These are phyloP conservation scores for Nyssa sinensis DNA, from an alignment of 148 eudicot species.

Conservation along the genomic window DNA sequence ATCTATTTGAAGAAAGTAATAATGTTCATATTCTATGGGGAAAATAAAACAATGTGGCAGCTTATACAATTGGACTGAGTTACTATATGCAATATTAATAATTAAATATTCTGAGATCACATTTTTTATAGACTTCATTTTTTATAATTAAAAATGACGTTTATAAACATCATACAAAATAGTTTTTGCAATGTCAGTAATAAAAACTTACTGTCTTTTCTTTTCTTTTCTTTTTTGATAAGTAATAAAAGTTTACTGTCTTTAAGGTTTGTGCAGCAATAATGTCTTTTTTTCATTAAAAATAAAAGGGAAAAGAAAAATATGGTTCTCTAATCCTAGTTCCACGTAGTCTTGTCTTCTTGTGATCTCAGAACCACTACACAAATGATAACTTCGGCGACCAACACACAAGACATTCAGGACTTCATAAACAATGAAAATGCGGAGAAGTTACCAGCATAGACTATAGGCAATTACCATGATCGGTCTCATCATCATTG, in stretches of 20 bases:
- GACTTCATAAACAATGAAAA: background rate
- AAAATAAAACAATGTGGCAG: conserved; percentile 2
- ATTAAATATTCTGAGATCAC: background rate
- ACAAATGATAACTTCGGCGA: background rate
- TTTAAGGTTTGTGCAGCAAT: background rate
- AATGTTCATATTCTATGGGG: conserved; percentile 2
- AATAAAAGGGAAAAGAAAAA: background rate
- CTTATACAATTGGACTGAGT: too few species aligned
- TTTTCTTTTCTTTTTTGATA: background rate
- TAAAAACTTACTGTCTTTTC: too few species aligned
- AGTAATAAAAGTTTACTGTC: background rate
- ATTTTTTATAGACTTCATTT: background rate
- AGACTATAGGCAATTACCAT: conserved; percentile 38
- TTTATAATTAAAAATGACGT: too few species aligned
- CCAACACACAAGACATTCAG: background rate
- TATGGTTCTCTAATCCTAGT: background rate
- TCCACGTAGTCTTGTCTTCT: background rate
- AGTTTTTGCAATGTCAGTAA: too few species aligned
- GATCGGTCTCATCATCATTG: conserved; percentile 82
- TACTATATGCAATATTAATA: too few species aligned
- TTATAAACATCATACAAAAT: too few species aligned
- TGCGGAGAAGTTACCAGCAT: background rate
- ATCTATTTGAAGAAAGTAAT: background rate
- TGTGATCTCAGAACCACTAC: background rate
- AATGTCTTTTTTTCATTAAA: background rate